Evolutionary conservation across 2,329 filamentous ascomycete species (phyloP).

Genomic region (Colletotrichum viniferum): DNA sequence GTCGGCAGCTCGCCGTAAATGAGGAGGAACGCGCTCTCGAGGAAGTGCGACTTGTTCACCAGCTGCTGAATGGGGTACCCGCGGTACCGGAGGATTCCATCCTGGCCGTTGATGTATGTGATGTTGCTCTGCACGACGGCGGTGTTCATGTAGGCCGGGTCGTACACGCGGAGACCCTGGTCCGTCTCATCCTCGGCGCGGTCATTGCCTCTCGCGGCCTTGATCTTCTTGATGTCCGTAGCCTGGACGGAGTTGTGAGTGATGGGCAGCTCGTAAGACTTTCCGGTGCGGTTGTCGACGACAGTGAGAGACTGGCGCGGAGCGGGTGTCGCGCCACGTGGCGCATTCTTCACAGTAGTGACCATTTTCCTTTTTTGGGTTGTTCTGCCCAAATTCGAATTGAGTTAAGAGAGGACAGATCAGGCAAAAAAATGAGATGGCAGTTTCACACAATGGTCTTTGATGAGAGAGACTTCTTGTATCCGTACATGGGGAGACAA

Average conservation of each 20-base stretch:
- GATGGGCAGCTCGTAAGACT: conserved; percentile 53
- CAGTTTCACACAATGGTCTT: not conserved
- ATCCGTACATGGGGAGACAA: not conserved
- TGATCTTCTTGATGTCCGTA: conserved; percentile 57
- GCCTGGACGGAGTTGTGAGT: conserved; percentile 53
- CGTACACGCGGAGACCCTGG: conserved; percentile 53
- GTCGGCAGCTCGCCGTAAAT: conserved; percentile 57
- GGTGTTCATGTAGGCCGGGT: conserved; percentile 59
- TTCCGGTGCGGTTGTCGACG: conserved; percentile 53
- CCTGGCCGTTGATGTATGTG: conserved; percentile 57
- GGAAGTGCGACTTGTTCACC: conserved; percentile 52
- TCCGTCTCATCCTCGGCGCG: conserved; percentile 50
- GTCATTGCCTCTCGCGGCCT: conserved; percentile 36
- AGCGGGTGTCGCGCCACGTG: conserved; percentile 12
- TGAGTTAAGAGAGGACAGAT: not conserved
- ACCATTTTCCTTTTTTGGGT: not conserved
- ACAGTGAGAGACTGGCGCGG: conserved; percentile 42
- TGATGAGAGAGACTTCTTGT: not conserved
- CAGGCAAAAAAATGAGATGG: not conserved
- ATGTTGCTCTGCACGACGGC: conserved; percentile 53
- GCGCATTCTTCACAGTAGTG: conserved; percentile 11
- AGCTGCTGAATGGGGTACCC: conserved; percentile 58
- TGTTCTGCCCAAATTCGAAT: not conserved
- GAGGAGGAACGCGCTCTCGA: conserved; percentile 54
- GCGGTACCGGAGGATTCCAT: conserved; percentile 56